Evolutionary conservation across 2,329 filamentous ascomycete species (phyloP), one percentile per base, ranked within the genome.

Genomic region (Ophiosphaerella narmari): DNA sequence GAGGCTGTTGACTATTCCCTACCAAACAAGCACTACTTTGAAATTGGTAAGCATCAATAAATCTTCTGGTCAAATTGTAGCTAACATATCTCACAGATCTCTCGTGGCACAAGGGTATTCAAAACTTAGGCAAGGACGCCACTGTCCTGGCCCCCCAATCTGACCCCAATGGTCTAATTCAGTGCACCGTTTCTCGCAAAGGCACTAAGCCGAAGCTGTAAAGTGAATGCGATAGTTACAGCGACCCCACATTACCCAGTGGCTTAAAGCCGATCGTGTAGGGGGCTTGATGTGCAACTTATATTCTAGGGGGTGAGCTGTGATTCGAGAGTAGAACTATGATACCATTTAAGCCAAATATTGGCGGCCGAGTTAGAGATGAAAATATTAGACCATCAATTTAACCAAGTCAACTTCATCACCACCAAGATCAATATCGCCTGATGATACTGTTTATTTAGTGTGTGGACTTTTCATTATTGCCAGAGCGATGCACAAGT

Each of bases 21-120:
- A 67, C 94, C 94, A 9, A 99, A 99, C 81, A 97, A 97, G 80
- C 94, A 99, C 77, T 97, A 97, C 78, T 97, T 97, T 70, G 93
- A 97, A 76, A 87, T 97, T 74, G 89, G 86, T 91, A 78, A 77
- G 87, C 80, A 49, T 32, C 23, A 18, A 33, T 14, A 8, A 31
- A 9, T 5, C 36, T 18, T 5, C 12, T 14, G 2, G 11, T 26
- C 26, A 18, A 13, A 36, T 33, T 14, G 9, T 29, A 18, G 24
- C 59, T 63, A 54, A 62, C 49, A 55, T 46, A 47, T 41, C 11
- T 11, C 8, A 4, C 68, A 93, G 93, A 97, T 71, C 78, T 99
- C 69, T 93, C 89, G 77, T 99, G 94, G 94, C 90, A 96, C 82
- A 95, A 97, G 75, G 91, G 87, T 26, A 74, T 92, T 62, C 90